Base-by-base conservation (phyloP, 768 basidiomycete species). In the Phaffia tasmanica region DNA sequence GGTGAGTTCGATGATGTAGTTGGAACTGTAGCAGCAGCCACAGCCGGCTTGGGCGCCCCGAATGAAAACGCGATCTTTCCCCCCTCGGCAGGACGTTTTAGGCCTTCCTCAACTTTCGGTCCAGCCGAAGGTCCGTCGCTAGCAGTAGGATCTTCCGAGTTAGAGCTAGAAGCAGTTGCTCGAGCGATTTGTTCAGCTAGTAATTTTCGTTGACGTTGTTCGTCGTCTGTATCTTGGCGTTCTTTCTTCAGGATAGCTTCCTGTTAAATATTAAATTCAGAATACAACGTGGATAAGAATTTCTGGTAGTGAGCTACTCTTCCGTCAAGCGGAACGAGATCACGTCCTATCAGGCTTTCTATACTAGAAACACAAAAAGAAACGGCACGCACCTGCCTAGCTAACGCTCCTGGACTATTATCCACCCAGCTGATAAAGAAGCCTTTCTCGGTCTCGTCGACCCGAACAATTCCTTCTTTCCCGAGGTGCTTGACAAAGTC, bases 371-470 rank as follows among this genome's bases (percentile, higher is more conserved):
- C 42, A 18, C 71, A 65, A 27, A 21, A 65, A 47, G 51, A 47
- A 49, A 53, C 35, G 78, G 82, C 72, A 71, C 73, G 68, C 70
- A 87, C 87, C 77, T 86, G 86, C 79, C 91, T 90, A 9, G 88
- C 89, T 46, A 99, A 80, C 1, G 95, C 91, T 72, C 91, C 89
- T 18, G 95, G 95, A 65, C 88, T 88, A 76, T 82, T 97, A 76
- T 99, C 95, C 63, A 99, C 88, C 95, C 95, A 99, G 47, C 86
- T 84, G 69, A 99, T 81, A 76, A 93, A 99, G 85, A 89, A 92
- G 0, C 95, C 95, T 79, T 99, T 95, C 78, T 98, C 95, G 55
- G 91, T 97, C 79, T 98, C 94, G 74, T 98, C 95, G 30, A 95
- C 95, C 70, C 88, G 83, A 5, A 86, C 89, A 64, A 95, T 80